These are phyloP conservation scores for Wallacemonas sp. DNA, from an alignment of 208 protist genomes.

Conservation along the genomic window DNA sequence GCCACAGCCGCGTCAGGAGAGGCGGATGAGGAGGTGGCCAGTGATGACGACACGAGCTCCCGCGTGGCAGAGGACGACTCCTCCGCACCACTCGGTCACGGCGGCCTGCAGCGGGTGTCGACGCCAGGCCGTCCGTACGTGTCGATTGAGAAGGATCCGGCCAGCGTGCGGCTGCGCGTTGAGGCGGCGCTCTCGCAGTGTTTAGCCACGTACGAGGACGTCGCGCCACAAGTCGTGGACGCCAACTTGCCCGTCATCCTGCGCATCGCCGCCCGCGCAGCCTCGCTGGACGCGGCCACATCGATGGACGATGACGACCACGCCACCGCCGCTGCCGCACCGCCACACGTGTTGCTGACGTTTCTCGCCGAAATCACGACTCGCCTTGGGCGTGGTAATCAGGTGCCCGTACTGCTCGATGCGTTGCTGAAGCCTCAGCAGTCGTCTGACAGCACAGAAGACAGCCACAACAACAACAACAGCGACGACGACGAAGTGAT, in stretches of 20 bases:
- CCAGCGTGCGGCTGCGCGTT: constrained; percentile 16
- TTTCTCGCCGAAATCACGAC: constrained; percentile 59
- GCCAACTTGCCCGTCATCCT: constrained; percentile 75
- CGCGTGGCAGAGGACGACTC: no score
- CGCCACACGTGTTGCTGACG: constrained; percentile 25
- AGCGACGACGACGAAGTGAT: constrained; percentile 1
- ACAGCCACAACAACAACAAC: neutral
- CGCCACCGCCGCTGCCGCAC: neutral
- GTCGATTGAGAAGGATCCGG: neutral
- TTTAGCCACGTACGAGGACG: constrained; percentile 76
- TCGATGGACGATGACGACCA: neutral
- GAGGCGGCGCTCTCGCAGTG: constrained; percentile 64
- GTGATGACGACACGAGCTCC: no score
- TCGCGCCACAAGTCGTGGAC: constrained; percentile 90
- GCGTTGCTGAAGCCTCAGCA: constrained; percentile 35
- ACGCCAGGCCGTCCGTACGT: constrained; percentile 29
- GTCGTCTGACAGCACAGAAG: neutral
- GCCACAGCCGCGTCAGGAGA: no score
- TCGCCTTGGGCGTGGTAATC: constrained; percentile 55
- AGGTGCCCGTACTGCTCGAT: constrained; percentile 70
- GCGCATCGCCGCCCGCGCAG: constrained; percentile 56
- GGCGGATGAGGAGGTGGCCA: neutral
- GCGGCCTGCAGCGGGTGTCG: no score
- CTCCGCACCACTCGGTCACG: no score
- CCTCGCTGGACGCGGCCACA: neutral